These are phyloP conservation scores for Pterula multifida DNA, from an alignment of 1,284 basidiomycete genomes.

Conservation along the genomic window DNA sequence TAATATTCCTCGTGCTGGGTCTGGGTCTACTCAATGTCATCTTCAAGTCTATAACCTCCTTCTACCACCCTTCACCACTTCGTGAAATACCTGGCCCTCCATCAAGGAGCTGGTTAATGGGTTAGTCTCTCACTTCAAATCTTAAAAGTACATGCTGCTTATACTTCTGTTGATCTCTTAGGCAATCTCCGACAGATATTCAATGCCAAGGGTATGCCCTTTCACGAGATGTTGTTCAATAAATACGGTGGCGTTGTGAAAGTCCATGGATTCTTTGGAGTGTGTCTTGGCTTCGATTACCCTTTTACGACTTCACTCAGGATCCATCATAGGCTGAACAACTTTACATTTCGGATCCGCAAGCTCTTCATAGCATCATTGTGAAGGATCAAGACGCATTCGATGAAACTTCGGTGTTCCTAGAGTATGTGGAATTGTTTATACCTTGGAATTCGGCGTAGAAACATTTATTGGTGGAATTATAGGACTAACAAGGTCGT, in stretches of 20 bases:
- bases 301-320: constrained; percentile 2
- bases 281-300: constrained; percentile 14
- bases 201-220: constrained; percentile 31
- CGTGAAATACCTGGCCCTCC: constrained; percentile 20
- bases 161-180: constrained; percentile 11
- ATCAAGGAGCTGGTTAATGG: constrained; percentile 27
- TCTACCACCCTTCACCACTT: constrained; percentile 14
- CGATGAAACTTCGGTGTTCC: constrained; percentile 37
- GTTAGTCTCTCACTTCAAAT: constrained; percentile 11
- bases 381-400: constrained; percentile 36
- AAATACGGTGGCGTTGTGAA: constrained; percentile 35
- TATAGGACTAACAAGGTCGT: constrained; percentile 21
- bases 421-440: constrained; percentile 24
- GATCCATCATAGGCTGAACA: constrained; percentile 22
- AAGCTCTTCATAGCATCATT: constrained; percentile 31
- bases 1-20: too few relatives aligned
- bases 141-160: neutral
- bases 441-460: neutral
- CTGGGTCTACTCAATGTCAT: neutral
- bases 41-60: constrained; percentile 11
- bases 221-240: constrained; percentile 31
- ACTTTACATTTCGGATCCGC: constrained; percentile 37
- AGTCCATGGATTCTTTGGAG: constrained; percentile 40
- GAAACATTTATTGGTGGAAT: neutral
- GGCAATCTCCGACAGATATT: constrained; percentile 38